These are phyloP conservation scores for Macrocybe gigantea DNA, from an alignment of 768 basidiomycete species.

Conservation along the genomic window DNA sequence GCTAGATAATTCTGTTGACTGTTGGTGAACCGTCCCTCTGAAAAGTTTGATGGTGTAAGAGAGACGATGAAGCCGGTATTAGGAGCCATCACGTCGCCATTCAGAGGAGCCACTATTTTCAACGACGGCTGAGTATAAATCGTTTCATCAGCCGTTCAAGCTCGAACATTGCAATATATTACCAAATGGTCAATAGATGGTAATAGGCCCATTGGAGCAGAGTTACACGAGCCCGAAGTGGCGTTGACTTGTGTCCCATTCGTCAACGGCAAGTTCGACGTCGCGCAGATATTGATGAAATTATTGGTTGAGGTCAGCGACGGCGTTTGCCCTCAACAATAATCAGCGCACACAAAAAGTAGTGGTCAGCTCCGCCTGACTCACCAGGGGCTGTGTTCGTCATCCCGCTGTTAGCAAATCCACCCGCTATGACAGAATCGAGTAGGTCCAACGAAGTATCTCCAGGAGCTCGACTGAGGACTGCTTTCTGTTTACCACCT, in stretches of 20 bases:
- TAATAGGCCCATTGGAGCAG: constrained; percentile 48
- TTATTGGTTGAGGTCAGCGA: constrained; percentile 52
- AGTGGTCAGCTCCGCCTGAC: constrained; percentile 9
- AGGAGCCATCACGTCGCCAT: constrained; percentile 34
- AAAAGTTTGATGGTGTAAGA: constrained; percentile 33
- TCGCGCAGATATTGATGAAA: constrained; percentile 50
- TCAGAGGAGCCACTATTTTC: constrained; percentile 37
- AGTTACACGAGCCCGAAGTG: constrained; percentile 47
- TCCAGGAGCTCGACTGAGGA: no score
- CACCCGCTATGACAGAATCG: constrained; percentile 33
- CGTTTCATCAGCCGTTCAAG: no score
- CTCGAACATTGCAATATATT: no score
- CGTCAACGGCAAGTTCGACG: constrained; percentile 39
- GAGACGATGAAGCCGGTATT: constrained; percentile 40
- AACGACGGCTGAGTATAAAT: constrained; percentile 23
- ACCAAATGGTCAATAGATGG: constrained; percentile 30
- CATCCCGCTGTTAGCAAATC: constrained; percentile 47
- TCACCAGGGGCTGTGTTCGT: constrained; percentile 29
- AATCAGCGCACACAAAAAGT: constrained; percentile 11
- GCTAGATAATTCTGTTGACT: constrained; percentile 40
- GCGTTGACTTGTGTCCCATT: constrained; percentile 39
- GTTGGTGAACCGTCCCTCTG: constrained; percentile 47
- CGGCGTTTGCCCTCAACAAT: constrained; percentile 34
- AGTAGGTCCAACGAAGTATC: no score
- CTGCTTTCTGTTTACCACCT: no score